Evolutionary conservation across 495 filamentous ascomycete genomes (phyloP).

Genomic region (Penicillium silybi): DNA sequence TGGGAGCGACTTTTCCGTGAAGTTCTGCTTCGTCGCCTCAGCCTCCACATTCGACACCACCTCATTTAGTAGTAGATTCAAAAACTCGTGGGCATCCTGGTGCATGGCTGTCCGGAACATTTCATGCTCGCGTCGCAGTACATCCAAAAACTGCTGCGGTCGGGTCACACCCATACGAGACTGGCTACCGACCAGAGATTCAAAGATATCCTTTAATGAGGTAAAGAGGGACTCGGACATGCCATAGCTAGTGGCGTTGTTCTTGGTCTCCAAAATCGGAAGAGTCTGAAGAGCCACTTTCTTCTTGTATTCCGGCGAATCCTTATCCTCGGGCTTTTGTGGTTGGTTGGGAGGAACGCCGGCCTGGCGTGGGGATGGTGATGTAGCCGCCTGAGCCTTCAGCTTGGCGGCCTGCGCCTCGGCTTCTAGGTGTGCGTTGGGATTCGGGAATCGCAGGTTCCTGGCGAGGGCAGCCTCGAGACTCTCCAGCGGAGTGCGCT

Average conservation of each 20-base stretch:
- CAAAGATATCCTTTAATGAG: slow-evolving; percentile 92
- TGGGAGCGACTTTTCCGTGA: slow-evolving; percentile 33
- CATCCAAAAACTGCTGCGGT: slow-evolving; percentile 88
- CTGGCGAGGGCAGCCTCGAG: slow-evolving; percentile 44
- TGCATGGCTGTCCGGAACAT: slow-evolving; percentile 97
- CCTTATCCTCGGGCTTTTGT: slow-evolving; percentile 73
- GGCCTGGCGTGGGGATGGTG: slow-evolving; percentile 39
- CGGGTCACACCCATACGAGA: slow-evolving; percentile 88
- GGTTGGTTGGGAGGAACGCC: slow-evolving; percentile 50
- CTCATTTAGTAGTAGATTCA: slow-evolving; percentile 92
- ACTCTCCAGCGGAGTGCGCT: slow-evolving; percentile 53
- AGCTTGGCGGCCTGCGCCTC: slow-evolving; percentile 44
- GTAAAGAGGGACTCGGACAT: slow-evolving; percentile 96
- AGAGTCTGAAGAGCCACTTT: slow-evolving; percentile 85
- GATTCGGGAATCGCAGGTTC: slow-evolving; percentile 46
- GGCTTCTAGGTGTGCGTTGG: slow-evolving; percentile 37
- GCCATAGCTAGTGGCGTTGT: slow-evolving; percentile 75
- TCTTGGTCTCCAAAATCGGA: slow-evolving; percentile 75
- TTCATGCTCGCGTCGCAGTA: slow-evolving; percentile 89
- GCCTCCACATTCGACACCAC: slow-evolving; percentile 91
- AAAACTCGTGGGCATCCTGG: slow-evolving; percentile 96
- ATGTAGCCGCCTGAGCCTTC: slow-evolving; percentile 27
- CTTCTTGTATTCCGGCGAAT: slow-evolving; percentile 94
- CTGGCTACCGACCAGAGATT: slow-evolving; percentile 76
- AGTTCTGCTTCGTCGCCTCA: slow-evolving; percentile 58